phyloP scores from a whole-genome alignment of 2,329 filamentous ascomycete species.

The Fusarium sp. region DNA sequence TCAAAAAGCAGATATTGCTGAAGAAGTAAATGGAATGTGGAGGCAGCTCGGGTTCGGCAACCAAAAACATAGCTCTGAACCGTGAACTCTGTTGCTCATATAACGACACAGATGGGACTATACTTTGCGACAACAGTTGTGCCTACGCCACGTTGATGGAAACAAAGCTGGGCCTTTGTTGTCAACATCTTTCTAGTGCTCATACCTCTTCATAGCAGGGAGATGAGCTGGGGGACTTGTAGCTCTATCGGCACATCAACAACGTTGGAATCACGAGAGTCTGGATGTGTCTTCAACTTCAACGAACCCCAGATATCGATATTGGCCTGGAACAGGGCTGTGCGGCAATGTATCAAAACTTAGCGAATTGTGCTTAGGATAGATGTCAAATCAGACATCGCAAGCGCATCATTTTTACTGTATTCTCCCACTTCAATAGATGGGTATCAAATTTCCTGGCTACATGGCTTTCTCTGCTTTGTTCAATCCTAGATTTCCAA shows the following conservation, averaged over 20 bases:
- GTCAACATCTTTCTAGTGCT: constrained; percentile 21
- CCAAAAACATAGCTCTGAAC: not conserved
- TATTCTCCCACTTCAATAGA: constrained; percentile 40
- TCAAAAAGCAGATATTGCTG: not conserved
- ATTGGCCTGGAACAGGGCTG: constrained; percentile 13
- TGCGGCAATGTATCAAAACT: constrained; percentile 35
- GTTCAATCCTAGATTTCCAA: constrained; percentile 3
- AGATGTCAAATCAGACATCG: constrained; percentile 25
- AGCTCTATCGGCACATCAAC: constrained; percentile 6
- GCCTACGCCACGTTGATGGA: constrained; percentile 24
- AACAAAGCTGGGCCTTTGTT: constrained; percentile 40
- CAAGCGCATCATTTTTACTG: constrained; percentile 35
- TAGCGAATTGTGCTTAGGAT: constrained; percentile 23
- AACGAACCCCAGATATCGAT: constrained; percentile 5
- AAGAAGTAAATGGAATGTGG: constrained; percentile 9
- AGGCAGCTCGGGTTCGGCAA: not conserved
- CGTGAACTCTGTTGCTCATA: constrained; percentile 15
- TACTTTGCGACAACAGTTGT: constrained; percentile 9
- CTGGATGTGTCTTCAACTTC: not conserved
- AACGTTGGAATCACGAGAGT: constrained; percentile 3
- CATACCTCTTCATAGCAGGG: not conserved
- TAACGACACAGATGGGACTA: constrained; percentile 15
- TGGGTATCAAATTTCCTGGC: constrained; percentile 43
- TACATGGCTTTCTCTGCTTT: constrained; percentile 19
- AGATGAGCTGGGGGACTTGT: not conserved